Evolutionary conservation across 257 asterid species (phyloP), one percentile per base, ranked within the genome.

Genomic region (Nicotiana attenuata): DNA sequence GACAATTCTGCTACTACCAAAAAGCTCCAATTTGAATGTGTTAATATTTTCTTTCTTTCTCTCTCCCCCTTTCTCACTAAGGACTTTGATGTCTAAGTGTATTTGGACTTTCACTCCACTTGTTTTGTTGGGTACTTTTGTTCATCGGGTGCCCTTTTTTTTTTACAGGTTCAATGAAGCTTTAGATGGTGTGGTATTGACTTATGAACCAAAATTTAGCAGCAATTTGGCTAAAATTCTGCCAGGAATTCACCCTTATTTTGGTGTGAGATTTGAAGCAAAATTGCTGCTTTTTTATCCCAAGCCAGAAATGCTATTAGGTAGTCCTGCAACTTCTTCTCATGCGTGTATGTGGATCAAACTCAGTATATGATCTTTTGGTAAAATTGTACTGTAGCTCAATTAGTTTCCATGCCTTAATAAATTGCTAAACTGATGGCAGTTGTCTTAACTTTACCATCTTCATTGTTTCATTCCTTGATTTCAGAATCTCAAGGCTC

Each of bases 151-250:
- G 64, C 50, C 33, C 24, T 22, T 57, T 31, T 26, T 22, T 83
- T 2, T 33, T 83, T 84, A 10, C 81, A 95, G 98, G 90, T 95
- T 90, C 78, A 90, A 52, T 82, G 97, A 94, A 83, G 65, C 88
- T 13, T 90, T 92, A 80, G 95, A 90, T 83, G 99, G 99, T 24
- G 97, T 96, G 52, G 91, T 96, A 14, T 83, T 96, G 89, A 98
- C 97, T 7, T 94, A 94, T 77, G 96, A 90, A 65, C 92, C 93
- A 1, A 85, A 69, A 5, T 60, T 84, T 28, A 83, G 77, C 26
- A 83, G 90, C 78, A 65, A 60, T 31, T 77, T 87, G 86, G 98
- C 93, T 16, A 93, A 84, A 87, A 83, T 94, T 83, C 83, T 90
- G 5, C 94, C 97, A 0, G 99, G 99, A 76, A 71, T 89, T 80